Base-by-base conservation (phyloP, 1,284 basidiomycete genomes). In the Tylopilus sp. region DNA sequence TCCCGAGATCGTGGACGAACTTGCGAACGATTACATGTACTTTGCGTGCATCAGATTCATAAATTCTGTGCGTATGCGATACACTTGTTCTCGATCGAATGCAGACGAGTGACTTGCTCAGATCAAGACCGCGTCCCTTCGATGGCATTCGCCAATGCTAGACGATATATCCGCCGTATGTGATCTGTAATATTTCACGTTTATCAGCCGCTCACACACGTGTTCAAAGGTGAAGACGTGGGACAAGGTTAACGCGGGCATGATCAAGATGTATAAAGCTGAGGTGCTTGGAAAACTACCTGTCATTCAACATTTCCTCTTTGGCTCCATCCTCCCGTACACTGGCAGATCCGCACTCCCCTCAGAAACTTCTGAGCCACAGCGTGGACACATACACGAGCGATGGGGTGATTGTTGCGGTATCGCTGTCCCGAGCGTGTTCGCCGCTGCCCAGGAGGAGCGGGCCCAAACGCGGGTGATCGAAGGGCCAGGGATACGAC, bases 81-180 rank as follows among this genome's bases (percentile, higher is more conserved):
- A 2, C 9, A 44, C 24, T 16, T 58, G 36, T 52, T 8, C 44
- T 38, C 8, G 29, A 51, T 51, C 47, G 12, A 16, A 24, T 51
- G 47, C 10, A 4, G 51, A 26, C 57, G 36, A 60, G 41, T 49
- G 9, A 16, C 39, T 9, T 47, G n/a, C 57, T 22, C 70, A 96
- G 94, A 95, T 98, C 74, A 99, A 99, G 80, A 97, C 96, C 0
- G 96, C 96, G 0, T 96, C 95, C 0, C 84, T 99, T 4, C 87
- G 97, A 58, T 99, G 97, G 98, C 98, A 99, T 81, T 98, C 96
- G 1, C 98, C 97, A 1, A 99, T 99, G 97, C 87, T 99, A 16
- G 96, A 99, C 77, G 97, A 99, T 77, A 99, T 99, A 67, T 97
- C 96, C 0, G 95, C 92, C 6, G 97, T 93, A 76, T 64, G 86